Evolutionary conservation across 129 eudicot species (phyloP).

Genomic region (Helianthus tuberosus): DNA sequence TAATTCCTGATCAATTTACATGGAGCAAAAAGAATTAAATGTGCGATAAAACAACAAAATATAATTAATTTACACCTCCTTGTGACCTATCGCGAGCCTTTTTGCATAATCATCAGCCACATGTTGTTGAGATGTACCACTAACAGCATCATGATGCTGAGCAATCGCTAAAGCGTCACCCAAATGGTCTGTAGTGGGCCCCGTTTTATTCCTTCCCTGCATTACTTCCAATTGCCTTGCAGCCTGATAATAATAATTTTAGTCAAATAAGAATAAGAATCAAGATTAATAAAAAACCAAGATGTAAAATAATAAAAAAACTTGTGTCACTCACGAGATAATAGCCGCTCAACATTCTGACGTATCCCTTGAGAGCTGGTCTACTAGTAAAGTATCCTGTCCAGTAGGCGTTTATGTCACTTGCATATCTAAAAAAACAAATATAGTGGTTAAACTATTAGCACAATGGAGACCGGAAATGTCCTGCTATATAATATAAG

Average conservation of each 20-base stretch:
- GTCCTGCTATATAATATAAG: background rate
- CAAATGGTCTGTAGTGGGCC: constrained; percentile 64
- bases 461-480: background rate
- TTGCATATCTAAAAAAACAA: constrained; percentile 72
- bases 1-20: constrained; percentile 13
- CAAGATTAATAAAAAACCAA: background rate
- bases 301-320: background rate
- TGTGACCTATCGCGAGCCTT: constrained; percentile 4
- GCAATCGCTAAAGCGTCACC: constrained; percentile 90
- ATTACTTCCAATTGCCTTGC: constrained; percentile 90
- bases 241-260: constrained; percentile 49
- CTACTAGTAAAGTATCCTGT: constrained; percentile 97
- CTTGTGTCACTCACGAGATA: constrained; percentile 55
- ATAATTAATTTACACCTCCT: background rate
- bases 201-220: constrained; percentile 66
- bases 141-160: constrained; percentile 94
- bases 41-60: background rate
- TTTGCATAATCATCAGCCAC: constrained; percentile 12
- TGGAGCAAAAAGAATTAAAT: background rate
- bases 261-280: too few relatives aligned
- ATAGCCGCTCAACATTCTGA: constrained; percentile 83
- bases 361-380: constrained; percentile 78
- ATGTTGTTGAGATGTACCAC: constrained; percentile 86
- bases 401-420: constrained; percentile 80
- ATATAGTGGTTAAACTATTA: constrained; percentile 3